phyloP scores from a whole-genome alignment of 2,329 filamentous ascomycete genomes.

The Fusarium duplospermum region DNA sequence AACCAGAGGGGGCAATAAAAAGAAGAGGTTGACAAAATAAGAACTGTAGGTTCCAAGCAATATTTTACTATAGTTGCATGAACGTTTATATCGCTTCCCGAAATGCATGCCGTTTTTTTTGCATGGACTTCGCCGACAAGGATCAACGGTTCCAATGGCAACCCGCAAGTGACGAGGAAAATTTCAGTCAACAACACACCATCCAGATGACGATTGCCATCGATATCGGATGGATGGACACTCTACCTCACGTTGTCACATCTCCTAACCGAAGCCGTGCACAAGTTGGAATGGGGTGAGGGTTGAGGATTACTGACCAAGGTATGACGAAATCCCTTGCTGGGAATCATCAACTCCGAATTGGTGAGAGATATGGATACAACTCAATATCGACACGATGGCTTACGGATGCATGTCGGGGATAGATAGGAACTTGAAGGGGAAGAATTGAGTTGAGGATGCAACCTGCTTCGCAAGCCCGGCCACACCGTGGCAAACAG shows the following conservation, averaged over 20 bases:
- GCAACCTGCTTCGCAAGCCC: slow-evolving; percentile 27
- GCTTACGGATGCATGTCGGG: background rate
- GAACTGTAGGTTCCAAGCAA: background rate
- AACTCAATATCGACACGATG: slow-evolving; percentile 21
- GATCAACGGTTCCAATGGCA: slow-evolving; percentile 7
- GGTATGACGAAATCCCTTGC: slow-evolving; percentile 24
- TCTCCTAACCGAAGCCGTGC: background rate
- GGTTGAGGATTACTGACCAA: background rate
- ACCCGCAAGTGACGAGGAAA: slow-evolving; percentile 12
- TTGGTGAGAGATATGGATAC: slow-evolving; percentile 24
- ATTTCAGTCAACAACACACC: slow-evolving; percentile 7
- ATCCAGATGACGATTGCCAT: slow-evolving; percentile 10
- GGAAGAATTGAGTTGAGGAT: slow-evolving; percentile 26
- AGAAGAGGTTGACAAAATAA: background rate
- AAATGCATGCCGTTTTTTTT: background rate
- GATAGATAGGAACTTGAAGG: slow-evolving; percentile 27
- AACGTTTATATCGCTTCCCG: background rate
- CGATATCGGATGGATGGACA: slow-evolving; percentile 12
- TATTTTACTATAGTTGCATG: background rate
- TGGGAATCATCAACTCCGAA: background rate
- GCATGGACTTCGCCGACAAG: background rate
- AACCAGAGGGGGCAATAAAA: background rate
- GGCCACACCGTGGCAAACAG: slow-evolving; percentile 35
- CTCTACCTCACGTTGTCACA: background rate
- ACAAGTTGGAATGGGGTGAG: slow-evolving; percentile 13